Evolutionary conservation across 1,284 basidiomycete species (phyloP).

Genomic region (Pascua guehoae): DNA sequence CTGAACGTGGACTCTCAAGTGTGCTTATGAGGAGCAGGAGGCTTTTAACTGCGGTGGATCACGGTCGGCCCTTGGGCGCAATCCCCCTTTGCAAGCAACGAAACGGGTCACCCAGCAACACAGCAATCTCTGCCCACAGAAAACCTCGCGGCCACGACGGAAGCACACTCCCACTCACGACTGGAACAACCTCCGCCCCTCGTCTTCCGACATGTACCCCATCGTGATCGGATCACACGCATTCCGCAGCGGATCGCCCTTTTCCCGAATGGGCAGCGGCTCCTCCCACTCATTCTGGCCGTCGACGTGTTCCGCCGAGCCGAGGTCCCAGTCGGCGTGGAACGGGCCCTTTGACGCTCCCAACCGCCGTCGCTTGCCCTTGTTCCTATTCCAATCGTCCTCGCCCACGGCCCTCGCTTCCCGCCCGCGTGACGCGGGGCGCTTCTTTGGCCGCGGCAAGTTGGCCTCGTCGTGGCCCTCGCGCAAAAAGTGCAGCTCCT

Average conservation of each 20-base stretch:
- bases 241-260: conserved; percentile 5
- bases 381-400: background rate
- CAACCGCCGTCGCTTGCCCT: background rate
- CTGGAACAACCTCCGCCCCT: conserved; percentile 17
- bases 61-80: no score
- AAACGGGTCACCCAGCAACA: no score
- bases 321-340: no score
- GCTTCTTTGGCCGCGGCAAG: background rate
- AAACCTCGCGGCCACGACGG: no score
- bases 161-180: conserved; percentile 11
- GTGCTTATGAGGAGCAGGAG: no score
- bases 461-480: background rate
- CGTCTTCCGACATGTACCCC: conserved; percentile 17
- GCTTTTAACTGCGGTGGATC: no score
- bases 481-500: conserved; percentile 5
- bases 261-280: conserved; percentile 5
- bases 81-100: no score
- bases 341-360: background rate
- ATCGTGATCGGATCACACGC: conserved; percentile 18
- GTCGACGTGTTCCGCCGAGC: background rate
- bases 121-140: no score
- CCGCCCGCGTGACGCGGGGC: background rate
- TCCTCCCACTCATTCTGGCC: no score
- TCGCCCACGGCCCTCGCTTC: background rate
- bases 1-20: background rate